Conservation (phyloP, 495 filamentous ascomycete species). For the Cercophora scortea region DNA sequence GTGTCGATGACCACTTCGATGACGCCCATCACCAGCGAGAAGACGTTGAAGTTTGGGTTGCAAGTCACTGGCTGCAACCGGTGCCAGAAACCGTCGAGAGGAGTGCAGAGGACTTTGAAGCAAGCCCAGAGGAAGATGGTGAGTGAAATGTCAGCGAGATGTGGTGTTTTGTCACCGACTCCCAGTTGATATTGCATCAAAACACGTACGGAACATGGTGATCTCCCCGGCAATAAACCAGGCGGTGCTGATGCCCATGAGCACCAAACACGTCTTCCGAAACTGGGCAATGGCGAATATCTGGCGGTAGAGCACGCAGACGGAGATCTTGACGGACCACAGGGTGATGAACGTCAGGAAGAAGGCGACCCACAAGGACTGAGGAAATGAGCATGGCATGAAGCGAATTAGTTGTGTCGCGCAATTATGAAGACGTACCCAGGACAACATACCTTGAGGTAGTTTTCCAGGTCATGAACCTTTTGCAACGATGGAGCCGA, state of each 20-base stretch:
- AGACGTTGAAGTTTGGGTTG: not conserved
- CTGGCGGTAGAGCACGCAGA: not conserved
- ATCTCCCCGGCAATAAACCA: not conserved
- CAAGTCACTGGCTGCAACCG: not conserved
- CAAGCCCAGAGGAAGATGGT: no score
- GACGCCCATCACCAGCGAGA: not conserved
- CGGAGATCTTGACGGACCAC: not conserved
- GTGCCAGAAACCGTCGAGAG: not conserved
- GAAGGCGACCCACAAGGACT: not conserved
- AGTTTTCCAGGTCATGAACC: not conserved
- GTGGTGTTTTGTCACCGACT: no score
- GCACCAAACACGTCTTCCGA: not conserved
- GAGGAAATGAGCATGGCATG: not conserved
- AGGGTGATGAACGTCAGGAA: not conserved
- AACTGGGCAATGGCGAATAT: not conserved
- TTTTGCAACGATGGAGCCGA: not conserved
- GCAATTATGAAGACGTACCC: no score
- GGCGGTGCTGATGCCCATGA: not conserved
- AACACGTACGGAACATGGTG: not conserved
- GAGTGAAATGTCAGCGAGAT: no score
- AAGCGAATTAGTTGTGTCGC: not conserved
- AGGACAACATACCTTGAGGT: not conserved
- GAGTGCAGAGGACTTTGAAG: not conserved
- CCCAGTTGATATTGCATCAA: no score
- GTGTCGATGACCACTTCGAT: not conserved